A percentile compares a stretch with the other conserved stretches of the same genome.
Conservation (phyloP, 768 basidiomycete species). For the Tubosaeta brunneosetosa region DNA sequence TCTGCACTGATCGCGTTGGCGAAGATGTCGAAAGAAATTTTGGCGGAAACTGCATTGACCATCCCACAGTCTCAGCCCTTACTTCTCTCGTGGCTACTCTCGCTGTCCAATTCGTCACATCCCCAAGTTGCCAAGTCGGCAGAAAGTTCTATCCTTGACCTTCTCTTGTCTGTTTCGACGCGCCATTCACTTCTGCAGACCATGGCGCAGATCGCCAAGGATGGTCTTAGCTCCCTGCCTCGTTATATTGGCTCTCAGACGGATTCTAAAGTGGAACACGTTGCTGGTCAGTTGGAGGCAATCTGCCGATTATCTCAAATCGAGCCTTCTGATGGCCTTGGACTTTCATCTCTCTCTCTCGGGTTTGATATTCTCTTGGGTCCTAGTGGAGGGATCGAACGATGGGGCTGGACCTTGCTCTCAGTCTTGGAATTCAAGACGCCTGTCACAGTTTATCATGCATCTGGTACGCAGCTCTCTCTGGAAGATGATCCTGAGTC, state of each 20-base stretch:
- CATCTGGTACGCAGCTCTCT: slow-evolving; percentile 49
- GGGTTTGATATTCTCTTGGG: slow-evolving; percentile 66
- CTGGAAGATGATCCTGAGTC: slow-evolving; percentile 47
- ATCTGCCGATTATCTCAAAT: slow-evolving; percentile 49
- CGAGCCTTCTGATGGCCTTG: slow-evolving; percentile 10
- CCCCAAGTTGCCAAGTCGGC: slow-evolving; percentile 49
- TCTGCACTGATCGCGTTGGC: slow-evolving; percentile 56
- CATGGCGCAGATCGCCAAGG: slow-evolving; percentile 57
- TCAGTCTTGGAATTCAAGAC: slow-evolving; percentile 71
- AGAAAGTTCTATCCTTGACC: slow-evolving; percentile 39
- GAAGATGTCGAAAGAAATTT: slow-evolving; percentile 49
- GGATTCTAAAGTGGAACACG: slow-evolving; percentile 70
- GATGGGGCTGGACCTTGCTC: slow-evolving; percentile 88
- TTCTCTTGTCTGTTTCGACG: slow-evolving; percentile 42
- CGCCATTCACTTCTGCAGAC: slow-evolving; percentile 48
- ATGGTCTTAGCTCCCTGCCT: slow-evolving; percentile 67
- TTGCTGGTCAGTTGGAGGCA: slow-evolving; percentile 63
- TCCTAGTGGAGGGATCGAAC: slow-evolving; percentile 78
- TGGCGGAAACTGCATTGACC: slow-evolving; percentile 54
- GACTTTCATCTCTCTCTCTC: slow-evolving; percentile 43
- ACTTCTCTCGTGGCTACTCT: slow-evolving; percentile 67
- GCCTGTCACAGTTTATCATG: slow-evolving; percentile 44
- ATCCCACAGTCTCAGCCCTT: slow-evolving; percentile 65
- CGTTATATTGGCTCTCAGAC: slow-evolving; percentile 64
- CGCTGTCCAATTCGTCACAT: slow-evolving; percentile 59